Base-by-base conservation (phyloP, 2,329 filamentous ascomycete genomes). In the Rachicladosporium sp. region DNA sequence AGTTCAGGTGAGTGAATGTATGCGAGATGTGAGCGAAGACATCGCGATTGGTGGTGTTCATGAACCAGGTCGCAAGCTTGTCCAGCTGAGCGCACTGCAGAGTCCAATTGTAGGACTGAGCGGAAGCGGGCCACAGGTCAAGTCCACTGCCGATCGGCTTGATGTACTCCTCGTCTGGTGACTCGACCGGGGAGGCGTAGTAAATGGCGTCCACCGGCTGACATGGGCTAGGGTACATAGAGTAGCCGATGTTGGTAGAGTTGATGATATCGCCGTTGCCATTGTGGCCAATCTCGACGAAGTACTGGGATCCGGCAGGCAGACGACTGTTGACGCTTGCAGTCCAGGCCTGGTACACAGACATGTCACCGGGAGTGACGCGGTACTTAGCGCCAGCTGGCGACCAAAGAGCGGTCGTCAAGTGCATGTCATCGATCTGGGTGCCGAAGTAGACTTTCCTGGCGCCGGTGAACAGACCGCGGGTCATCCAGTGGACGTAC, bases 361-460 rank as follows among this genome's bases (percentile, higher is more conserved):
- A 54, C 46, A 76, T 47, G 50, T 76, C 72, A 6, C 53, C 56
- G 6, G 64, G 51, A 27, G 60, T 62, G 45, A 72, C 60, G 12
- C 71, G 68, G 59, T 72, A 79, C 4, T 58, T 62, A 0, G 55
- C 60, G 4, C 64, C 66, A n/a, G 48, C 46, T 1, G 73, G 71
- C 11, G 55, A 40, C 42, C 64, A 65, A 23, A 65, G 42, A 3
- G 52, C 52, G 2, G 61, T 64, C 52, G 63, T 60, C 12, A 80
- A 60, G 48, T 78, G 73, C 63, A 80, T 73, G 47, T 80, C 76
- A 48, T 80, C 76, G 27, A 79, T 69, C 50, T 77, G 73, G 9
- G 72, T 69, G 56, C 61, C 70, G 29, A 76, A 56, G 44, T 74
- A 68, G 30, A 70, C 62, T 45, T 73, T 66, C 38, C 71, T 67